Evolutionary conservation across 805 yeast genomes (phyloP).

Genomic region (Debaryomyces prosopidis): DNA sequence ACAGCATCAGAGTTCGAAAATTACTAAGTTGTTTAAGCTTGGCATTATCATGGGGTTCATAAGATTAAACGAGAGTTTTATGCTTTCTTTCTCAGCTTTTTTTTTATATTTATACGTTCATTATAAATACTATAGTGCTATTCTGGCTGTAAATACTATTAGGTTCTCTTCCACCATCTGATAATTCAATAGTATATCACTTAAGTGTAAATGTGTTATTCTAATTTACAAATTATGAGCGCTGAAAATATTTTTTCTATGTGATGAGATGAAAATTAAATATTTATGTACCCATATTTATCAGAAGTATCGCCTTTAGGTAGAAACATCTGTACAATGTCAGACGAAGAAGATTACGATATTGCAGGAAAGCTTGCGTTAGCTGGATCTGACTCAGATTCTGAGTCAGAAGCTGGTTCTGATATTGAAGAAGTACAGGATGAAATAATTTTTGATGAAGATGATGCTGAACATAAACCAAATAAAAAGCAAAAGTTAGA

Average conservation of each 20-base stretch:
- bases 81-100: no score
- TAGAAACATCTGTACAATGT: slow-evolving; percentile 13
- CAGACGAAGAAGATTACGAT: slow-evolving; percentile 56
- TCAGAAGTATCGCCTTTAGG: not conserved
- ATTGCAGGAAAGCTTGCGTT: slow-evolving; percentile 63
- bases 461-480: slow-evolving; percentile 34
- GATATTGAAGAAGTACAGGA: slow-evolving; percentile 48
- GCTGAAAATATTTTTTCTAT: not conserved
- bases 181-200: no score
- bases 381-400: slow-evolving; percentile 37
- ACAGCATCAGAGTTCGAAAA: no score
- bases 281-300: not conserved
- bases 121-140: no score
- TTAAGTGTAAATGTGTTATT: no score
- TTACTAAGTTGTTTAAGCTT: no score
- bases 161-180: no score
- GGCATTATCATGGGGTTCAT: no score
- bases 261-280: slow-evolving; percentile 7
- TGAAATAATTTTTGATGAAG: slow-evolving; percentile 54
- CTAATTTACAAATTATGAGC: not conserved
- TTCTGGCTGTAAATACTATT: no score
- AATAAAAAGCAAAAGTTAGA: slow-evolving; percentile 28
- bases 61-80: no score
- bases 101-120: no score
- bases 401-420: slow-evolving; percentile 17